Conservation (phyloP, 2,329 filamentous ascomycete genomes). For the Rachicladosporium sp. region DNA sequence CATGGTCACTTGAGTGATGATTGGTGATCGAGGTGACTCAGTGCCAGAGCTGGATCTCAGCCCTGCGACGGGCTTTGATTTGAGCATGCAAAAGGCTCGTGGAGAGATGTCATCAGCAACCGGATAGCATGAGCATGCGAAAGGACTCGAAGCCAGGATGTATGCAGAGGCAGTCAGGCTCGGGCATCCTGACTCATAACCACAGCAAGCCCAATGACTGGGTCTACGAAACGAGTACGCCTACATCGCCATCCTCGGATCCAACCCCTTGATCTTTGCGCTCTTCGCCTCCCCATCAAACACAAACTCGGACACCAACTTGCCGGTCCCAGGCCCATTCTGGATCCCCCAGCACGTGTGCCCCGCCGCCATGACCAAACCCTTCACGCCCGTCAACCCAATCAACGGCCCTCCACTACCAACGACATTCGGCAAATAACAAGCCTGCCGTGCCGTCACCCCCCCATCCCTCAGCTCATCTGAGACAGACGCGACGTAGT, state of each 20-base stretch:
- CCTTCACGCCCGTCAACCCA: conserved; percentile 59
- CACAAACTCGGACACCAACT: conserved; percentile 34
- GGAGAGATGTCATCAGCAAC: too few relatives aligned
- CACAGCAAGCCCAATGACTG: too few relatives aligned
- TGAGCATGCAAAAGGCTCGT: too few relatives aligned
- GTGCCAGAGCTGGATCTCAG: too few relatives aligned
- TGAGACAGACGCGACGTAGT: conserved; percentile 56
- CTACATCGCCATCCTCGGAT: conserved; percentile 21
- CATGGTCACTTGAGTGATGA: too few relatives aligned
- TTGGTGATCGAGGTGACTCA: too few relatives aligned
- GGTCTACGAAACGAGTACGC: too few relatives aligned
- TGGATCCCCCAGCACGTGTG: conserved; percentile 99
- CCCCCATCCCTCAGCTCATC: conserved; percentile 34
- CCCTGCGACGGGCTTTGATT: too few relatives aligned
- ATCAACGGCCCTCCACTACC: conserved; percentile 59
- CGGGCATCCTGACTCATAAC: too few relatives aligned
- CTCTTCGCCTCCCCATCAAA: conserved; percentile 32
- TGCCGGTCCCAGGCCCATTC: conserved; percentile 71
- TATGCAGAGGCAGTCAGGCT: too few relatives aligned
- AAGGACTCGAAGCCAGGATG: too few relatives aligned
- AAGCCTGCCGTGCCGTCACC: conserved; percentile 70
- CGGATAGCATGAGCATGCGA: too few relatives aligned
- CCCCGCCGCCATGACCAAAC: conserved; percentile 70
- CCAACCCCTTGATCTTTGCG: conserved; percentile 29
- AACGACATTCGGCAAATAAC: conserved; percentile 73